These are phyloP conservation scores for Pseudogymnoascus sp. DNA, from an alignment of 2,329 filamentous ascomycete species.

Conservation along the genomic window DNA sequence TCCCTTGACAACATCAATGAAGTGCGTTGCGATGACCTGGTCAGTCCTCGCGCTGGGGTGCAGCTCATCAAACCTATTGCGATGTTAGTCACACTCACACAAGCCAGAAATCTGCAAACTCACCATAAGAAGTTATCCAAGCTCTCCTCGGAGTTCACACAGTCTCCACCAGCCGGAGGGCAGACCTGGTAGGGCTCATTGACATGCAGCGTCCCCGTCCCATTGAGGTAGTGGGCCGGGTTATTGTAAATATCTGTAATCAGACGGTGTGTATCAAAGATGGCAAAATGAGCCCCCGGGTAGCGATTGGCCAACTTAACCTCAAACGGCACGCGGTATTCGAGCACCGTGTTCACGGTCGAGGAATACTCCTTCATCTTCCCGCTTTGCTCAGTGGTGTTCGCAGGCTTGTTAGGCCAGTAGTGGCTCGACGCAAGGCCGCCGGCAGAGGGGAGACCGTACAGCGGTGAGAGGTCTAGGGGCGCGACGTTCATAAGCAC, in stretches of 20 bases:
- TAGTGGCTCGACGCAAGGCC: conserved; percentile 36
- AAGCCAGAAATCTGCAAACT: not conserved
- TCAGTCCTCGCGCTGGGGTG: conserved; percentile 62
- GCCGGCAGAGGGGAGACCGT: conserved; percentile 42
- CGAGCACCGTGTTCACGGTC: conserved; percentile 41
- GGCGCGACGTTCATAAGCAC: conserved; percentile 64
- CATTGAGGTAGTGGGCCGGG: conserved; percentile 53
- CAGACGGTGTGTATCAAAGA: conserved; percentile 60
- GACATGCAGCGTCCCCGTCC: conserved; percentile 47
- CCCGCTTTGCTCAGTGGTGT: conserved; percentile 38
- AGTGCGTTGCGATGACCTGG: conserved; percentile 47
- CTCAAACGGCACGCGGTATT: conserved; percentile 43
- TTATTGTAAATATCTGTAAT: conserved; percentile 56
- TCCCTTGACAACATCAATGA: conserved; percentile 46
- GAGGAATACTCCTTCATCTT: conserved; percentile 45
- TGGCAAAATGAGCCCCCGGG: conserved; percentile 51
- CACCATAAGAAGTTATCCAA: conserved; percentile 61
- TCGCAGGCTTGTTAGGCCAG: conserved; percentile 38
- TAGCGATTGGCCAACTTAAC: conserved; percentile 38
- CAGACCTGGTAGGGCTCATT: conserved; percentile 52
- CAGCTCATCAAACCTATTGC: conserved; percentile 47
- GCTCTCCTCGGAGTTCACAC: conserved; percentile 33
- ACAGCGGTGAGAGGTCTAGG: conserved; percentile 59
- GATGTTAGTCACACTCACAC: not conserved
- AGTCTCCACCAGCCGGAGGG: conserved; percentile 26